Evolutionary conservation across 1,139 yeast species (phyloP).

Genomic region (Magnusiomyces tetraspermus): DNA sequence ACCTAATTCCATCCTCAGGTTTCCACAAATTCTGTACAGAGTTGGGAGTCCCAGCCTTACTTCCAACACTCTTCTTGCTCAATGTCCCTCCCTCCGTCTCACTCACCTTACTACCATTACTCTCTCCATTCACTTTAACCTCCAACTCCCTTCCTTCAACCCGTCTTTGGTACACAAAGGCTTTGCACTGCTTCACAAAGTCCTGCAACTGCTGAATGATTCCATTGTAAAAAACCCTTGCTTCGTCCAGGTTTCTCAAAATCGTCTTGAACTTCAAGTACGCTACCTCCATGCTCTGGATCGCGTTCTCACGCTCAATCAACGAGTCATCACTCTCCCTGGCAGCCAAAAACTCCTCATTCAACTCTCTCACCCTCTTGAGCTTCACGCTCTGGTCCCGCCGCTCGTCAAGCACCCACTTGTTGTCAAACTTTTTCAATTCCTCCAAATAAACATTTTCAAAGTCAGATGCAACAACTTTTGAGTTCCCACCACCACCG

Average conservation of each 20-base stretch:
- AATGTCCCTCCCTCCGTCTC: background rate
- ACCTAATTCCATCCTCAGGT: background rate
- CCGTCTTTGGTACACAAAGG: slow-evolving; percentile 45
- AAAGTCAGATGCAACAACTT: slow-evolving; percentile 25
- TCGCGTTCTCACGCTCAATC: slow-evolving; percentile 39
- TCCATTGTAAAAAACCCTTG: slow-evolving; percentile 59
- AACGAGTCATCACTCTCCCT: slow-evolving; percentile 28
- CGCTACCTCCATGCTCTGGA: slow-evolving; percentile 48
- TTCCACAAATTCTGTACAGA: background rate
- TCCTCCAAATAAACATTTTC: slow-evolving; percentile 27
- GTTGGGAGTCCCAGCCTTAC: background rate
- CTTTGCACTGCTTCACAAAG: slow-evolving; percentile 45
- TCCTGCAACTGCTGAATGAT: slow-evolving; percentile 43
- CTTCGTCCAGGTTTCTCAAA: slow-evolving; percentile 54
- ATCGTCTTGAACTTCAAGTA: slow-evolving; percentile 49
- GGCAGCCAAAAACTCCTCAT: slow-evolving; percentile 33
- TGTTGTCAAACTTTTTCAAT: slow-evolving; percentile 31
- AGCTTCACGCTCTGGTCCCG: slow-evolving; percentile 40
- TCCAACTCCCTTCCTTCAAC: slow-evolving; percentile 48
- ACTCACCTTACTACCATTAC: background rate
- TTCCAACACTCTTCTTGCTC: background rate
- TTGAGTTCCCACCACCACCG: slow-evolving; percentile 17
- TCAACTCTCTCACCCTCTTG: slow-evolving; percentile 36
- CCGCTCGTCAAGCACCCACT: slow-evolving; percentile 35
- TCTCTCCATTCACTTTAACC: slow-evolving; percentile 1